A percentile compares a stretch with the other conserved stretches of the same genome.
phyloP scores from a whole-genome alignment of 2,329 filamentous ascomycete genomes.

The Cordyceps tenuipes region DNA sequence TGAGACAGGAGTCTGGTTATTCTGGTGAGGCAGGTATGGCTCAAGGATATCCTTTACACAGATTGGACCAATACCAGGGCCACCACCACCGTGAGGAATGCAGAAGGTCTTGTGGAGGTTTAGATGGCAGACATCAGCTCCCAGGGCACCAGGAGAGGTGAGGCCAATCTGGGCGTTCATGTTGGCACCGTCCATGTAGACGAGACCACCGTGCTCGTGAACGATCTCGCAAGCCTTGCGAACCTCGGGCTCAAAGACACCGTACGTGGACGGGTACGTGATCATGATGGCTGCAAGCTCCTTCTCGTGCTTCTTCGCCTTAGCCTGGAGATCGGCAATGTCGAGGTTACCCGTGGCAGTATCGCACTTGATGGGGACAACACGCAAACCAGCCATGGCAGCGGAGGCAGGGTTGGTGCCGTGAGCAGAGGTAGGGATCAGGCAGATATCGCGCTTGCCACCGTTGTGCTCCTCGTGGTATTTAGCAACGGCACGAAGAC shows the following conservation, averaged over 20 bases:
- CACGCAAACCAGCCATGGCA: constrained; percentile 91
- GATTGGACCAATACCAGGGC: constrained; percentile 88
- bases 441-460: constrained; percentile 76
- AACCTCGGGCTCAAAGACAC: constrained; percentile 85
- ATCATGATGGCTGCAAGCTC: constrained; percentile 92
- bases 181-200: constrained; percentile 98
- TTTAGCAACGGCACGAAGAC: constrained; percentile 78
- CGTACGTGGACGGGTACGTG: constrained; percentile 91
- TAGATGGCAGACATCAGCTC: constrained; percentile 91
- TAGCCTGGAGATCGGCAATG: constrained; percentile 72
- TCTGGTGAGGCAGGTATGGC: constrained; percentile 59
- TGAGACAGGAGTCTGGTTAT: constrained; percentile 44
- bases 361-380: constrained; percentile 88
- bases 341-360: constrained; percentile 81
- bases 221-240: constrained; percentile 80
- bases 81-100: constrained; percentile 91
- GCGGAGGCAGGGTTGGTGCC: constrained; percentile 94
- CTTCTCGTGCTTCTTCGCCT: constrained; percentile 80
- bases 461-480: constrained; percentile 63
- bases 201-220: constrained; percentile 80
- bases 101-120: constrained; percentile 99
- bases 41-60: constrained; percentile 77
- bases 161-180: constrained; percentile 98
- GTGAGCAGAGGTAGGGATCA: constrained; percentile 92
- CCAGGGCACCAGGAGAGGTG: constrained; percentile 89